Evolutionary conservation across 495 filamentous ascomycete genomes (phyloP).

Genomic region (Xylaria scruposa): DNA sequence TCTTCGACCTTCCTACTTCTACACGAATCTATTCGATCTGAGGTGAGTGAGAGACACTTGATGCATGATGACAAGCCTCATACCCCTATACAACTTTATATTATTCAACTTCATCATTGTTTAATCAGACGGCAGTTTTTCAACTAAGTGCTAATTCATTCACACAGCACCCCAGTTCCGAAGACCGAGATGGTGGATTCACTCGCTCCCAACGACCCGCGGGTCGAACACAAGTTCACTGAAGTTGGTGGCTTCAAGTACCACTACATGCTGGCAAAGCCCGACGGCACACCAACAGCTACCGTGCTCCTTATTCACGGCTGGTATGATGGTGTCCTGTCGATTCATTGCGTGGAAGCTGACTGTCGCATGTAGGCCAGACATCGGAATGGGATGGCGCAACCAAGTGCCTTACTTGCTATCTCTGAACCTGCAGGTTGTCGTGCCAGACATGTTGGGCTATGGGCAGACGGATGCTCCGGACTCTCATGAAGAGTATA

Average conservation of each 20-base stretch:
- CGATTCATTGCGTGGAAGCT: constrained; percentile 6
- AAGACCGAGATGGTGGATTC: constrained; percentile 60
- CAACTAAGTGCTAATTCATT: constrained; percentile 10
- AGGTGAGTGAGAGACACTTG: not conserved
- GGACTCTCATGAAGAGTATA: constrained; percentile 61
- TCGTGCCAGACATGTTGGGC: constrained; percentile 82
- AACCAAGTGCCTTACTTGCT: constrained; percentile 82
- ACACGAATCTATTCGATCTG: not conserved
- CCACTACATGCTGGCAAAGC: constrained; percentile 72
- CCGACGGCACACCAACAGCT: constrained; percentile 56
- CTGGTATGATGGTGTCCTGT: constrained; percentile 53
- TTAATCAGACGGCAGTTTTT: not conserved
- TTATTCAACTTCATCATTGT: not conserved
- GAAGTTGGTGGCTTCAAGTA: constrained; percentile 70
- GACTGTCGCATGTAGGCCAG: constrained; percentile 50
- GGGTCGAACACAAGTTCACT: constrained; percentile 66
- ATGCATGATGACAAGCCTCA: not conserved
- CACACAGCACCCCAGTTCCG: constrained; percentile 15
- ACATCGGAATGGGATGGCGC: constrained; percentile 77
- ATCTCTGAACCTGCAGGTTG: constrained; percentile 69
- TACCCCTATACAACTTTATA: not conserved
- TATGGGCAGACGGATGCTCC: constrained; percentile 76
- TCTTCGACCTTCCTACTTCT: not conserved
- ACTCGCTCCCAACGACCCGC: constrained; percentile 67
- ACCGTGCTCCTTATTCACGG: constrained; percentile 69